These are phyloP conservation scores for Boletus pseudopeckii DNA, from an alignment of 768 basidiomycete genomes.

Conservation along the genomic window DNA sequence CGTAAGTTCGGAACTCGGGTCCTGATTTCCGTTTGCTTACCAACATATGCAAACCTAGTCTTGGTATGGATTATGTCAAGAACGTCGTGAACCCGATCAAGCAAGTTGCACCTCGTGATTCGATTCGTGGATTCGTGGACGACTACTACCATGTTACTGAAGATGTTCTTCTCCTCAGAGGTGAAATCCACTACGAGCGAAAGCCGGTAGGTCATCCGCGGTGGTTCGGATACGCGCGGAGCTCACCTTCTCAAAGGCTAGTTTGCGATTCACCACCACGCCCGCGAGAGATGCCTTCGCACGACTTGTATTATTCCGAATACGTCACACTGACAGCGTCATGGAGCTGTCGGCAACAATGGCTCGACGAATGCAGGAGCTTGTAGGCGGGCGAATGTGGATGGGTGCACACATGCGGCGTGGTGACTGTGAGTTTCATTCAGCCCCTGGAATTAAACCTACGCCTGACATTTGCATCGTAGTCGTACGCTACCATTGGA, in stretches of 20 bases:
- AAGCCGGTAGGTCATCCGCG: conserved; percentile 34
- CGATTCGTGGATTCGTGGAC: conserved; percentile 39
- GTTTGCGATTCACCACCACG: conserved; percentile 32
- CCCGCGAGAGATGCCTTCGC: conserved; percentile 32
- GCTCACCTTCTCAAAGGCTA: conserved; percentile 26
- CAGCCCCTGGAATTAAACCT: too few relatives aligned
- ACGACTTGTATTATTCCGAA: conserved; percentile 30
- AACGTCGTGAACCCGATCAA: conserved; percentile 38
- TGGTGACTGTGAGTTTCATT: conserved; percentile 36
- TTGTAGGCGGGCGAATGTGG: conserved; percentile 35
- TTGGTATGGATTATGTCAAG: conserved; percentile 44
- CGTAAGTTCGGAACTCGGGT: conserved; percentile 26
- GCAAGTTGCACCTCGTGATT: conserved; percentile 34
- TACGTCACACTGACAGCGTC: conserved; percentile 29
- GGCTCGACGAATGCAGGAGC: conserved; percentile 31
- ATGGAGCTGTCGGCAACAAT: conserved; percentile 30
- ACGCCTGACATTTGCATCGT: neutral
- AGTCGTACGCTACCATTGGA: conserved; percentile 36
- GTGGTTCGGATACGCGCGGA: neutral
- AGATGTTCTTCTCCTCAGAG: conserved; percentile 40
- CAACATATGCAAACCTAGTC: conserved; percentile 20
- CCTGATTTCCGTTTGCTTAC: conserved; percentile 5
- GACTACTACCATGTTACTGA: conserved; percentile 34
- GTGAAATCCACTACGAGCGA: conserved; percentile 39
- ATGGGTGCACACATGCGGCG: conserved; percentile 44